Percentiles rank a stretch among this genome's conserved stretches.
Evolutionary conservation across 306 rosid genomes (phyloP).

Genomic region (Cotoneaster glaucophyllus): DNA sequence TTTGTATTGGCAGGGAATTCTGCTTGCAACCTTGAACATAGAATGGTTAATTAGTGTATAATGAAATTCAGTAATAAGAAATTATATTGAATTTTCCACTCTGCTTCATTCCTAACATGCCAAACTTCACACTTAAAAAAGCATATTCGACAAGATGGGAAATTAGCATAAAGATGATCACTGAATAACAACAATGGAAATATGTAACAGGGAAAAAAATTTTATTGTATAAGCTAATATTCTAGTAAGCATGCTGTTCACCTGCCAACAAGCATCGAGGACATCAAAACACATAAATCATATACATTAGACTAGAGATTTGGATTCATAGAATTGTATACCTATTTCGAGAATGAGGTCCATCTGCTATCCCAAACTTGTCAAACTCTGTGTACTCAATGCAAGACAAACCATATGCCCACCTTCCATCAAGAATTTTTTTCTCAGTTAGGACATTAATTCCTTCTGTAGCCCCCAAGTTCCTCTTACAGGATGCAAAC

Average conservation of each 20-base stretch:
- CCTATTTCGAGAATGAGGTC: conserved; percentile 47
- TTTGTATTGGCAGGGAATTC: conserved; percentile 94
- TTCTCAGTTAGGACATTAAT: conserved; percentile 81
- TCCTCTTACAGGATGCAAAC: conserved; percentile 86
- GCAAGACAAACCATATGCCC: conserved; percentile 89
- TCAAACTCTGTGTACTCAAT: conserved; percentile 92
- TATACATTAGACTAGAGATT: not conserved
- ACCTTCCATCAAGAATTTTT: conserved; percentile 65
- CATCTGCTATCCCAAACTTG: conserved; percentile 62
- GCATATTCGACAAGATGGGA: not conserved
- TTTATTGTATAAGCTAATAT: not conserved
- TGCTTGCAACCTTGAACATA: conserved; percentile 69
- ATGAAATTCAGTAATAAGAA: not conserved
- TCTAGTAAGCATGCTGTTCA: not conserved
- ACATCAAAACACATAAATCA: not conserved
- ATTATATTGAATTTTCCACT: not conserved
- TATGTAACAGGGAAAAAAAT: not conserved
- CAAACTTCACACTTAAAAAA: not conserved
- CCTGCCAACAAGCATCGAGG: not conserved
- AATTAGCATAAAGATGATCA: not conserved
- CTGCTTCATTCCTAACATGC: not conserved
- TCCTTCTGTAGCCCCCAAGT: conserved; percentile 88
- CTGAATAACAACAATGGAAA: not conserved
- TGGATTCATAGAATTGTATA: conserved; percentile 23
- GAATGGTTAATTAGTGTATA: conserved; percentile 25